Percentiles rank a stretch among this genome's conserved stretches.
Conservation (phyloP, 345 rosid genomes). For the Citrus mangshanensis region DNA sequence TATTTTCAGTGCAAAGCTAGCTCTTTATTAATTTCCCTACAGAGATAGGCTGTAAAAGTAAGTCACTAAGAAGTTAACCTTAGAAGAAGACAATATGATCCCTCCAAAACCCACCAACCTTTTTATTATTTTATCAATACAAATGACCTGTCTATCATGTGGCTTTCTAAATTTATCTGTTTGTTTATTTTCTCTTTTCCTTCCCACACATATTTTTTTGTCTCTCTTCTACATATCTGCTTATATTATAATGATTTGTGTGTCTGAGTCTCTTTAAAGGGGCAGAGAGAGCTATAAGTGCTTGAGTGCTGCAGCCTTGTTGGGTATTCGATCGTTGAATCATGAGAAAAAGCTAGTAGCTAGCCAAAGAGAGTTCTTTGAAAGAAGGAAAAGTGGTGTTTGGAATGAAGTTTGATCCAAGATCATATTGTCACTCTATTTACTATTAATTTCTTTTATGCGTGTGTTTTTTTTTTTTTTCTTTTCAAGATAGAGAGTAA, state of each 20-base stretch:
- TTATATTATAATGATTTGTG: conserved; percentile 2
- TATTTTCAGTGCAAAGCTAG: conserved; percentile 39
- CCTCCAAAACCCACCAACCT: conserved; percentile 43
- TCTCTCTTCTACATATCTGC: conserved; percentile 14
- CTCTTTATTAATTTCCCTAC: neutral
- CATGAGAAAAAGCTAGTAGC: conserved; percentile 22
- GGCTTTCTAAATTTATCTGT: conserved; percentile 22
- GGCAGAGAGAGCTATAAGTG: neutral
- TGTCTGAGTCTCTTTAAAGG: neutral
- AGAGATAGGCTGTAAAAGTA: conserved; percentile 27
- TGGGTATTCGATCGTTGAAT: conserved; percentile 32
- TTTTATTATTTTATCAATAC: conserved; percentile 33
- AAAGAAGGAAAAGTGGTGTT: conserved; percentile 45
- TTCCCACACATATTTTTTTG: conserved; percentile 4
- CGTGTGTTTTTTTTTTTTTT: neutral
- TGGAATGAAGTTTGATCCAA: conserved; percentile 79
- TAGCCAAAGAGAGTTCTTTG: neutral
- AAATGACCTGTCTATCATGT: conserved; percentile 60
- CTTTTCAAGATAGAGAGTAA: neutral
- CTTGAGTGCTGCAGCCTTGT: conserved; percentile 29
- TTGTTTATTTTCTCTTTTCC: conserved; percentile 7
- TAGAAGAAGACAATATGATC: conserved; percentile 51
- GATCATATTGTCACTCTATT: conserved; percentile 30
- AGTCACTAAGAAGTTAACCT: conserved; percentile 1
- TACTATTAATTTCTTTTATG: neutral